Evolutionary conservation across 2,329 filamentous ascomycete genomes (phyloP), one percentile per base, ranked within the genome.

Genomic region (Rutstroemia sydowiana): DNA sequence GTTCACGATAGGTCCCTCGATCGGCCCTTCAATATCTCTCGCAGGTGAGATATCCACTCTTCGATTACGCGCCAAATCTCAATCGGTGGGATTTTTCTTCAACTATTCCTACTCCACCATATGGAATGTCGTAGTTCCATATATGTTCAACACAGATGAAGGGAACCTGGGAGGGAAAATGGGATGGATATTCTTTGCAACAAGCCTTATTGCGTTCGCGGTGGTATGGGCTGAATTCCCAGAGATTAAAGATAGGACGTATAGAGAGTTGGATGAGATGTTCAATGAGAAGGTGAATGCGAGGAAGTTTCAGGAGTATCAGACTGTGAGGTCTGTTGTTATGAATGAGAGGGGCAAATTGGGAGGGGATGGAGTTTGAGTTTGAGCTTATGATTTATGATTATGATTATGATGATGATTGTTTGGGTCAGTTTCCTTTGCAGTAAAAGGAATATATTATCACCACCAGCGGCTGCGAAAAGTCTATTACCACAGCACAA

Each of bases 111-210:
- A 43, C 16, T 43, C 21, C 16, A 43, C 40, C 11, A 43, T 43
- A n/a, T 43, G 40, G 40, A 43, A 43, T 28, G 40, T 43, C 8
- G 45, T 26, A 1, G 45, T 47, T 39, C 45, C 45, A 18, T 47
- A 47, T 18, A 47, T 47, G 45, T 47, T 47, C 4, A 47, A 39
- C n/a, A 26, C 31, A 2, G 36, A 18, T 9, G 34, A 47, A 47
- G 45, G 32, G 28, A 39, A 47, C 4, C 21, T 47, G 39, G 23
- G 32, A 26, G 45, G 34, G 1, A 47, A 39, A 16, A 47, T 21
- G 45, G 45, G 45, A 18, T 47, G 45, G 34, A 47, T 39, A 3
- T 39, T 39, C 14, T 39, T 39, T 14, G 32, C 45, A 11, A 39
- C 32, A 26, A 16, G 20, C 20, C 16, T 16, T 21, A 47, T 47